Conservation (phyloP, 2,329 filamentous ascomycete species). For the Aspergillus aculeatus region DNA sequence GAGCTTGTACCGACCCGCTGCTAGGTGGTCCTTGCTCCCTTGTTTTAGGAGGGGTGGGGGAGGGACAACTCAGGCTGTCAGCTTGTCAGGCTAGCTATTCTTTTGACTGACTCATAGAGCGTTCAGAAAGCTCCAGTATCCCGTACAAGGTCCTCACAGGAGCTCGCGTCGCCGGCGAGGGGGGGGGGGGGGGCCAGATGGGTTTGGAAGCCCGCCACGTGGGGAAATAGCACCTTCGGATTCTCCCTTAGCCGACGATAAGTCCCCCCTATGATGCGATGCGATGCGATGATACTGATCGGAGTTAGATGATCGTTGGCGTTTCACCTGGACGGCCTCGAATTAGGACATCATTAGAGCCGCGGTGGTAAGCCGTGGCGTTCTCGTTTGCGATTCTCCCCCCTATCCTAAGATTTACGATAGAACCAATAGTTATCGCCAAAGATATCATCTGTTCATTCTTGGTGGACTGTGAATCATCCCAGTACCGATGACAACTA, state of each 20-base stretch:
- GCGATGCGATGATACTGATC: background rate
- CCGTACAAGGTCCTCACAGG: background rate
- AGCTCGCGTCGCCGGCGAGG: too few relatives aligned
- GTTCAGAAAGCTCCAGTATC: background rate
- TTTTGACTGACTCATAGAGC: constrained; percentile 1
- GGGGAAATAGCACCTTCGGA: background rate
- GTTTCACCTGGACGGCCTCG: background rate
- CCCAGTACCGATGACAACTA: background rate
- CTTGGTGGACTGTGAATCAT: background rate
- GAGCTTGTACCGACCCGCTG: background rate
- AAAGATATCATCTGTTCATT: background rate
- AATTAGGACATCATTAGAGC: background rate
- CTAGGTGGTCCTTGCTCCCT: background rate
- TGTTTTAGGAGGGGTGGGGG: background rate
- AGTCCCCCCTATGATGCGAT: background rate
- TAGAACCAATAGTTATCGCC: too few relatives aligned
- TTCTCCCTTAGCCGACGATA: background rate
- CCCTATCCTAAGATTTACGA: background rate
- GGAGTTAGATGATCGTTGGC: background rate
- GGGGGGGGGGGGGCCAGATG: background rate
- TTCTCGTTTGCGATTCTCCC: background rate
- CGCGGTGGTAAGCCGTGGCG: background rate
- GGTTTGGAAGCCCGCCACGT: constrained; percentile 3
- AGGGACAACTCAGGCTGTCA: background rate
- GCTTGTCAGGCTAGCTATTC: background rate